These are phyloP conservation scores for Luffa acutangula DNA, from an alignment of 306 rosid genomes.

Conservation along the genomic window DNA sequence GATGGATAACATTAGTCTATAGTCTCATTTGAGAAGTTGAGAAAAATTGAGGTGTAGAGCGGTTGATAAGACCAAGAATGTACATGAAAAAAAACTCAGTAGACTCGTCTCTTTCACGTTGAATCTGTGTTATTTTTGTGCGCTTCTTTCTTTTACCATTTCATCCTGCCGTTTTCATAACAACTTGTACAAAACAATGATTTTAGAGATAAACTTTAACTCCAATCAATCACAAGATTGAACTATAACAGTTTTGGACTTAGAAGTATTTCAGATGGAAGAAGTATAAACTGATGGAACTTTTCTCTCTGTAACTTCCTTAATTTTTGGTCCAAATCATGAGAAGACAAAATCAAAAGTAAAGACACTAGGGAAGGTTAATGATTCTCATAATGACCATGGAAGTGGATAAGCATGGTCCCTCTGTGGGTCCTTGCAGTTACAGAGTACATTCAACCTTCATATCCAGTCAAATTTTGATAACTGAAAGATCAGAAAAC, in stretches of 20 bases:
- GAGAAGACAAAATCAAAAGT: not conserved
- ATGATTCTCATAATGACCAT: not conserved
- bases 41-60: not conserved
- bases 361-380: not conserved
- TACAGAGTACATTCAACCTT: not conserved
- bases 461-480: not conserved
- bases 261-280: not conserved
- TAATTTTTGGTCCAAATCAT: not conserved
- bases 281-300: not conserved
- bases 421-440: constrained; percentile 1
- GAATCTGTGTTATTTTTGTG: not conserved
- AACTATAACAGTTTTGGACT: not conserved
- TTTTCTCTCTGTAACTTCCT: not conserved
- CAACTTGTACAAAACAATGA: not conserved
- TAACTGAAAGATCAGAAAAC: not conserved
- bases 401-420: constrained; percentile 11
- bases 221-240: not conserved
- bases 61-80: not conserved
- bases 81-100: not conserved
- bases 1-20: not conserved
- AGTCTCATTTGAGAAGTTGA: not conserved
- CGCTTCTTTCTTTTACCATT: not conserved
- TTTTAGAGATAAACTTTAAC: not conserved
- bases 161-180: not conserved
- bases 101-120: not conserved